These are phyloP conservation scores for Pythium vanterpoolii DNA, from an alignment of 352 stramenopile genomes.

Conservation along the genomic window DNA sequence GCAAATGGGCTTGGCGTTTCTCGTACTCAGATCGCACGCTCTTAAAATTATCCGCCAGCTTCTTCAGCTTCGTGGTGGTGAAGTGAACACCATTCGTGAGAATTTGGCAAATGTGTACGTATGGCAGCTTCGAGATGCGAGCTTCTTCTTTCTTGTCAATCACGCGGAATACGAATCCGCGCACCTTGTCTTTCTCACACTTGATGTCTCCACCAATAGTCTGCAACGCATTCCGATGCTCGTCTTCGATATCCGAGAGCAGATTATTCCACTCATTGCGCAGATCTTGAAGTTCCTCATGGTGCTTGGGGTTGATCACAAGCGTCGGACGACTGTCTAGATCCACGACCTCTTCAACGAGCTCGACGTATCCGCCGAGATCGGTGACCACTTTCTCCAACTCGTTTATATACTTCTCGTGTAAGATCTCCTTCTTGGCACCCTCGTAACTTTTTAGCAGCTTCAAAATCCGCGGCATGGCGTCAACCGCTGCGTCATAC, in stretches of 20 bases:
- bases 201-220: slow-evolving; percentile 83
- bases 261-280: slow-evolving; percentile 74
- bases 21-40: slow-evolving; percentile 90
- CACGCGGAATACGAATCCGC: slow-evolving; percentile 92
- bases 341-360: slow-evolving; percentile 84
- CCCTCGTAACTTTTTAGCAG: slow-evolving; percentile 49
- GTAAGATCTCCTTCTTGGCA: slow-evolving; percentile 32
- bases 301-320: slow-evolving; percentile 82
- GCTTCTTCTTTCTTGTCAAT: slow-evolving; percentile 93
- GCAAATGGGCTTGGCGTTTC: slow-evolving; percentile 86
- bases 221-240: slow-evolving; percentile 56
- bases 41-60: slow-evolving; percentile 82
- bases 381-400: slow-evolving; percentile 64
- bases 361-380: slow-evolving; percentile 58
- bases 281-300: slow-evolving; percentile 71
- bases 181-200: slow-evolving; percentile 91
- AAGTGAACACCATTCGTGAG: slow-evolving; percentile 98
- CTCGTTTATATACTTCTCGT: slow-evolving; percentile 41
- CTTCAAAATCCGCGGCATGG: slow-evolving; percentile 60
- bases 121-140: slow-evolving; percentile 79
- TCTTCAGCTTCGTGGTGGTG: slow-evolving; percentile 90
- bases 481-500: slow-evolving; percentile 73
- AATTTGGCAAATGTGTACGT: slow-evolving; percentile 93
- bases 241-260: slow-evolving; percentile 78
- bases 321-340: slow-evolving; percentile 75